Evolutionary conservation across 2,329 filamentous ascomycete genomes (phyloP), one percentile per base, ranked within the genome.

Genomic region (Albifimbria verrucaria): DNA sequence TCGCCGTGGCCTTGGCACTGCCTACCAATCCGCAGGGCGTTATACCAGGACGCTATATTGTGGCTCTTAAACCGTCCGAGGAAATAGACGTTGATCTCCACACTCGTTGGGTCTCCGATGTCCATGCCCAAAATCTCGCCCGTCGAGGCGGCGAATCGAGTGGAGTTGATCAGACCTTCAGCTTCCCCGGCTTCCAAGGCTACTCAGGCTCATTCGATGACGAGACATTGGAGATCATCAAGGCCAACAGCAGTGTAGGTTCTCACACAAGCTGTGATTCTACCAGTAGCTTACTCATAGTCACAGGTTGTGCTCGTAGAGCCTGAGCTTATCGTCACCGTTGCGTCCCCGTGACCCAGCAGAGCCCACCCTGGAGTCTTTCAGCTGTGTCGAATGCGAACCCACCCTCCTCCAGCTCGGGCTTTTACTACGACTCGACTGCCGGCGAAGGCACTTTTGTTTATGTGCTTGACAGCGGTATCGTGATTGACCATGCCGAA

Each of bases 21-120:
- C 46, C 46, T 10, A 18, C 46, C 15, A 21, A 10, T n/a, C n/a
- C 17, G 25, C 17, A 26, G 18, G 21, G 3, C n/a, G 25, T 32
- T 18, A n/a, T 36, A 7, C 46, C 46, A 10, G 26, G 24, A 17
- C 25, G 26, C 17, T 48, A 28, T 18, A 28, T 55, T 18, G 53
- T 55, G 7, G 26, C 51, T 6, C n/a, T 55, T 22, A 47, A 55
- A 22, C 26, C 51, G 4, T 48, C 44, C 7, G 43, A 22, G 2
- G 44, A 44, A 4, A 4, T 45, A 6, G 51, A 48, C 1, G 24
- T 55, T 7, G 36, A 53, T 6, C 36, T 49, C 17, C 53, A 55
- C 39, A 46, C 53, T 22, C 53, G 50, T 6, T 55, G 53, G 53
- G 53, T 55, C 6, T 53, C 51, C 15, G 53, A 55, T 11, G 17